phyloP scores from a whole-genome alignment of 371 early-diverging fungal species.

The Lichtheimia ramosa region DNA sequence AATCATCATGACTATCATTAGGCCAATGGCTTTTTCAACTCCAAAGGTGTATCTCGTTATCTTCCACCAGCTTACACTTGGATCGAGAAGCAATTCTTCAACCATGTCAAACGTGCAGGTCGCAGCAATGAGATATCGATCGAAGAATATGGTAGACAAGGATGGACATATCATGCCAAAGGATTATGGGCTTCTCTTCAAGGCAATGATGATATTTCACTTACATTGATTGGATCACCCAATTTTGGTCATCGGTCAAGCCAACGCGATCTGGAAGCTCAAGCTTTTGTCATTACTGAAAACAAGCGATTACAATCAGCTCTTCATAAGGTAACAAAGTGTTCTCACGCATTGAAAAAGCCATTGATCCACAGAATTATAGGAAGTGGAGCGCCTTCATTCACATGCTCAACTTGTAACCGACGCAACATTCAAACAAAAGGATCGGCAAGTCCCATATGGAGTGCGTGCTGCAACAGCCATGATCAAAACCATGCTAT shows the following conservation, averaged over 20 bases:
- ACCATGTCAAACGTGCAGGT: constrained; percentile 32
- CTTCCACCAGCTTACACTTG: constrained; percentile 90
- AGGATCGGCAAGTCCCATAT: constrained; percentile 47
- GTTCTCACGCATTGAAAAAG: no score
- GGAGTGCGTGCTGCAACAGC: constrained; percentile 49
- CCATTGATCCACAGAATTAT: neutral
- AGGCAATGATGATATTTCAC: constrained; percentile 40
- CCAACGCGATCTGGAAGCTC: constrained; percentile 89
- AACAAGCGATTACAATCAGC: constrained; percentile 54
- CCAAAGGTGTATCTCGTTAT: constrained; percentile 82
- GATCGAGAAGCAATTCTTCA: constrained; percentile 67
- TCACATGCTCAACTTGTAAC: constrained; percentile 36
- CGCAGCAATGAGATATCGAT: constrained; percentile 57
- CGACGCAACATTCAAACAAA: constrained; percentile 33
- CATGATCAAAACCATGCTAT: constrained; percentile 54
- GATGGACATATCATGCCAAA: constrained; percentile 96
- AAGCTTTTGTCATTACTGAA: constrained; percentile 71
- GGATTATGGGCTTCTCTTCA: constrained; percentile 60
- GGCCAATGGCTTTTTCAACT: constrained; percentile 93
- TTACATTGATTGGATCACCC: constrained; percentile 90
- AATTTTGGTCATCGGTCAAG: constrained; percentile 91
- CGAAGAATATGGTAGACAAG: constrained; percentile 68
- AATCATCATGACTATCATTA: constrained; percentile 21
- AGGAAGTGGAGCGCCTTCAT: constrained; percentile 50
- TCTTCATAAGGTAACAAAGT: constrained; percentile 58